Evolutionary conservation across 2,329 filamentous ascomycete species (phyloP).

Genomic region (Aspergillus cejpii): DNA sequence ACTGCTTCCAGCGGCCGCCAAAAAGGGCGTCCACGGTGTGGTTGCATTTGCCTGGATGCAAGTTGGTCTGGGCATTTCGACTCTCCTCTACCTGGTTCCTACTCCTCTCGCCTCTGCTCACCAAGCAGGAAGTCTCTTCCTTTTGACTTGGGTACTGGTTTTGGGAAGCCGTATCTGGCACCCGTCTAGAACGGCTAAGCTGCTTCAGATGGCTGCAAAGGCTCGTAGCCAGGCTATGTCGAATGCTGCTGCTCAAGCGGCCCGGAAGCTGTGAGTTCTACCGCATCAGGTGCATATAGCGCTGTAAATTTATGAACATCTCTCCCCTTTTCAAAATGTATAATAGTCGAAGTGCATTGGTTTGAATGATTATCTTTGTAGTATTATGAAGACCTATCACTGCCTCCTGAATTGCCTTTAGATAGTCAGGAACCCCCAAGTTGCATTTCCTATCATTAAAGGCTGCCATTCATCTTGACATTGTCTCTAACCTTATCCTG

Average conservation of each 20-base stretch:
- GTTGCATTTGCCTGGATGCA: conserved; percentile 78
- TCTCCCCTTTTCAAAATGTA: too few relatives aligned
- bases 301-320: neutral
- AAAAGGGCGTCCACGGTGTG: conserved; percentile 67
- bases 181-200: conserved; percentile 56
- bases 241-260: conserved; percentile 19
- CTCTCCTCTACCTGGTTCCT: conserved; percentile 89
- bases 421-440: too few relatives aligned
- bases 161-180: conserved; percentile 72
- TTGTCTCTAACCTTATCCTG: too few relatives aligned
- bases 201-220: conserved; percentile 48
- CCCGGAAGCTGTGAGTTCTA: conserved; percentile 15
- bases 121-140: conserved; percentile 79
- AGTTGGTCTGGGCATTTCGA: conserved; percentile 79
- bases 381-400: too few relatives aligned
- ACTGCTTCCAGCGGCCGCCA: conserved; percentile 50
- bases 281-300: neutral
- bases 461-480: too few relatives aligned
- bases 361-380: too few relatives aligned
- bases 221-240: conserved; percentile 26
- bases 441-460: too few relatives aligned
- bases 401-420: too few relatives aligned
- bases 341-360: too few relatives aligned
- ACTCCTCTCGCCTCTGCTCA: conserved; percentile 81
- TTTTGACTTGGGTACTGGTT: conserved; percentile 75